phyloP scores from a whole-genome alignment of 805 yeast genomes.

The Yamadazyma nakazawae region DNA sequence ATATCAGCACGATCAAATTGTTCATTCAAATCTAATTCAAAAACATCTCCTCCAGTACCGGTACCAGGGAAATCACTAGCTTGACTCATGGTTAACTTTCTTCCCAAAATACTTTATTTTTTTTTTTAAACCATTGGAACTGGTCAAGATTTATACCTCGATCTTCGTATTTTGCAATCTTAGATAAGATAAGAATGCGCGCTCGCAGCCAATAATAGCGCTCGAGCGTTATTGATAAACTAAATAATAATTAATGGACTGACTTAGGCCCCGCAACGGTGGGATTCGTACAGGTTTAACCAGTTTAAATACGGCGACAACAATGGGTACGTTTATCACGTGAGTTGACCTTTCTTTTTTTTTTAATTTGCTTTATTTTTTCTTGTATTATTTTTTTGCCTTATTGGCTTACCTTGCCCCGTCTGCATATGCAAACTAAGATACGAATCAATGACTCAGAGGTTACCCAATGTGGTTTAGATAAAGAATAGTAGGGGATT shows the following conservation, averaged over 20 bases:
- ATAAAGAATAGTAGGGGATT: too few species aligned
- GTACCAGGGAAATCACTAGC: conserved; percentile 47
- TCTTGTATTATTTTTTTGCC: too few species aligned
- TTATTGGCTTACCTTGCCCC: too few species aligned
- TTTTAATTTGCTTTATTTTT: too few species aligned
- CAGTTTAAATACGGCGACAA: too few species aligned
- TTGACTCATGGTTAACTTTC: conserved; percentile 11
- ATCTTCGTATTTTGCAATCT: conserved; percentile 1
- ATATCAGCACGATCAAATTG: conserved; percentile 72
- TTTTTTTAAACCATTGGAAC: not conserved
- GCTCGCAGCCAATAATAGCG: conserved; percentile 2
- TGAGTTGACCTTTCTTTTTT: too few species aligned
- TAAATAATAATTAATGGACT: not conserved
- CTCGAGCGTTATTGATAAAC: not conserved
- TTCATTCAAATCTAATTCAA: conserved; percentile 66
- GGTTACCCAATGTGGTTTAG: too few species aligned
- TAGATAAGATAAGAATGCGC: conserved; percentile 2
- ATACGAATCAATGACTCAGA: too few species aligned
- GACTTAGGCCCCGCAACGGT: not conserved
- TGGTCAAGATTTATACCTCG: not conserved
- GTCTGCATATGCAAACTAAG: too few species aligned
- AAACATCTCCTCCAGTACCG: conserved; percentile 80
- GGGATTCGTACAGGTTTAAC: not conserved
- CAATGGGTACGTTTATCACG: too few species aligned
- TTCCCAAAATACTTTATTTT: too few species aligned